These are phyloP conservation scores for Thinopyrum obtusiflorum DNA, from an alignment of 202 grass and related monocot genomes.

Conservation along the genomic window DNA sequence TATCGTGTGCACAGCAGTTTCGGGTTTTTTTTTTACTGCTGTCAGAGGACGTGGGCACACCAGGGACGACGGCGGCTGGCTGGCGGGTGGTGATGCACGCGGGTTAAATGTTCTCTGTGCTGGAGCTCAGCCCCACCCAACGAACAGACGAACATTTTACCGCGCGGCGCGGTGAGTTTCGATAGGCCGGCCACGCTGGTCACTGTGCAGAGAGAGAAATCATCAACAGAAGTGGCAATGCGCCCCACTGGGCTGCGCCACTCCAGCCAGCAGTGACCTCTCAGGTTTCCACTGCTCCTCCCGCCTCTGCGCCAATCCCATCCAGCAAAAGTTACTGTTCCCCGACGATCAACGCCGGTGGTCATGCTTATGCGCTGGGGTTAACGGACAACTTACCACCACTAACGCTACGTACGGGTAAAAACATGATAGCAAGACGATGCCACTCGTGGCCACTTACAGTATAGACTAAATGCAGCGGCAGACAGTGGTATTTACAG, in stretches of 20 bases:
- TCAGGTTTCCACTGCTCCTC: constrained; percentile 42
- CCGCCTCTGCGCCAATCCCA: constrained; percentile 29
- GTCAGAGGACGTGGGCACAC: not conserved
- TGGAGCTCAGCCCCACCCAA: not conserved
- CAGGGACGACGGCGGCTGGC: not conserved
- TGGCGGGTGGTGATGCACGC: not conserved
- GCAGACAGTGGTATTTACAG: constrained; percentile 1
- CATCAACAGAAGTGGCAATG: constrained; percentile 51
- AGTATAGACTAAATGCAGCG: too few relatives aligned
- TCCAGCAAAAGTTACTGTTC: constrained; percentile 33
- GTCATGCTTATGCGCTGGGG: too few relatives aligned
- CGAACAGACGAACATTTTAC: not conserved
- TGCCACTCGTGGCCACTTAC: too few relatives aligned
- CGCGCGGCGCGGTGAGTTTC: constrained; percentile 38
- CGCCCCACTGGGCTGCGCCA: constrained; percentile 24
- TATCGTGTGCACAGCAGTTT: too few relatives aligned
- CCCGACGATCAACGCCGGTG: not conserved
- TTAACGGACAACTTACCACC: too few relatives aligned
- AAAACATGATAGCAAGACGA: too few relatives aligned
- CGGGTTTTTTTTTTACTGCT: not conserved
- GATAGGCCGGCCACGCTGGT: not conserved
- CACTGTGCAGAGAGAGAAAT: not conserved
- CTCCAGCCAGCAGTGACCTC: constrained; percentile 20
- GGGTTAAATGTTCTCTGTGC: constrained; percentile 18
- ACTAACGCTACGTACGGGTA: too few relatives aligned